Evolutionary conservation across 371 early-diverging fungal species (phyloP).

Genomic region (Mortierella sp.): DNA sequence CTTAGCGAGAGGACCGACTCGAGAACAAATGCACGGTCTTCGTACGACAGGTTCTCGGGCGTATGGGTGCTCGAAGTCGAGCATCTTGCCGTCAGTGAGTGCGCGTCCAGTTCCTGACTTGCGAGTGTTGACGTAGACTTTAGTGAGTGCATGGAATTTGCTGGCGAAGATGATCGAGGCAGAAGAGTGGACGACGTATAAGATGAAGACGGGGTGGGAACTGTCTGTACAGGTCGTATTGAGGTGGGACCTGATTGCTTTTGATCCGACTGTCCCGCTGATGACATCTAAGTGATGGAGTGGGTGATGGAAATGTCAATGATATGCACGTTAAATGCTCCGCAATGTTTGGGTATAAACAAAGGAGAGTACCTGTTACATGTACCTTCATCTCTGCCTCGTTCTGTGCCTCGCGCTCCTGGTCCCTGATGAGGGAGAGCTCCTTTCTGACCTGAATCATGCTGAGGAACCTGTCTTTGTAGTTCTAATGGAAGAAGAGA

Average conservation of each 20-base stretch:
- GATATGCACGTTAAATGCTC: too few relatives aligned
- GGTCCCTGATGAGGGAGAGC: slow-evolving; percentile 30
- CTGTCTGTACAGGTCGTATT: slow-evolving; percentile 8
- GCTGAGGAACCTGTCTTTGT: slow-evolving; percentile 47
- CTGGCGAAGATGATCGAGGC: slow-evolving; percentile 25
- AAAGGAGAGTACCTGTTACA: background rate
- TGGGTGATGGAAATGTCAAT: too few relatives aligned
- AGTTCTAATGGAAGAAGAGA: slow-evolving; percentile 7
- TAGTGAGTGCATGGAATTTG: slow-evolving; percentile 29
- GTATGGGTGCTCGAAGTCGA: background rate
- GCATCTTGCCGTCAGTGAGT: background rate
- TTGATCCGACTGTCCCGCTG: slow-evolving; percentile 3
- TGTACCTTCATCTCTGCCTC: slow-evolving; percentile 22
- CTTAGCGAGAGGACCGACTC: slow-evolving; percentile 36
- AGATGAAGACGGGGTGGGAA: slow-evolving; percentile 12
- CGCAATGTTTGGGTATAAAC: too few relatives aligned
- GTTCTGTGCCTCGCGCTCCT: slow-evolving; percentile 41
- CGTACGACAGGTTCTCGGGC: slow-evolving; percentile 15
- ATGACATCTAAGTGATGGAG: background rate
- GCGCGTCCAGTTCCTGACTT: slow-evolving; percentile 24
- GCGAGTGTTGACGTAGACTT: slow-evolving; percentile 24
- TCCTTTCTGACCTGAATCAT: slow-evolving; percentile 48
- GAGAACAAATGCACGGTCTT: slow-evolving; percentile 45
- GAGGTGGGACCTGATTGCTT: background rate
- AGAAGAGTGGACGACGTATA: slow-evolving; percentile 5